Base-by-base conservation (phyloP, 2,329 filamentous ascomycete genomes). In the Cladosporium oxysporum region DNA sequence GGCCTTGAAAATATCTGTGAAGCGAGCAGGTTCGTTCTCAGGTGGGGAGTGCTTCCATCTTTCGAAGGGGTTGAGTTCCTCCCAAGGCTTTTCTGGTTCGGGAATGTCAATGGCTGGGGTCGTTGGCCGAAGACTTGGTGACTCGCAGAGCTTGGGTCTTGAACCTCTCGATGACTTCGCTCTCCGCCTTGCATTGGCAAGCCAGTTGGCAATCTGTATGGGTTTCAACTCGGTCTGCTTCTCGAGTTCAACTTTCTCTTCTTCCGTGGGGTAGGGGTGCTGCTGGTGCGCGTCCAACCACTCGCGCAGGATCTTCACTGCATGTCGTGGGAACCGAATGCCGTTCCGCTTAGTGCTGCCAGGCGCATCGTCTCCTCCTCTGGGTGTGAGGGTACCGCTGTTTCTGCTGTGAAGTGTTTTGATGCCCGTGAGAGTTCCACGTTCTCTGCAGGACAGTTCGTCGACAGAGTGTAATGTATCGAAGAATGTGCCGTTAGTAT, bases 181-280 rank as follows among this genome's bases (percentile, higher is more conserved):
- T 68, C 93, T 86, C 65, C 93, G 87, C 52, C 93, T 88, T 66
- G 92, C 92, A 77, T 97, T 97, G 66, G 93, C 93, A 57, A 97
- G 87, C 93, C 93, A 97, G 76, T 96, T 96, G 12, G 89, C 90
- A 71, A 97, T 94, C 74, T 97, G 93, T 16, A 85, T 90, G 72
- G 91, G 88, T 76, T 88, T 93, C 49, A 97, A 83, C 8, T 92
- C 92, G 0, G 93, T 97, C 71, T 90, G 86, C 57, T 86, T 84
- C 77, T 92, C 90, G 29, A 97, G 82, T 68, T 87, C 85, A 70
- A 93, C 90, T 74, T 94, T 96, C 75, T 97, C 91, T 66, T 92
- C 88, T 52, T 96, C 92, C 37, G 88, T 93, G 5, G 93, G 93
- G 75, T 97, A 97, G 0, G 93, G 93, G 72, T 96, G 91, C 62